Percentiles rank a stretch among this genome's conserved stretches.
These are phyloP conservation scores for Datura wrightii DNA, from an alignment of 257 asterid genomes.

Conservation along the genomic window DNA sequence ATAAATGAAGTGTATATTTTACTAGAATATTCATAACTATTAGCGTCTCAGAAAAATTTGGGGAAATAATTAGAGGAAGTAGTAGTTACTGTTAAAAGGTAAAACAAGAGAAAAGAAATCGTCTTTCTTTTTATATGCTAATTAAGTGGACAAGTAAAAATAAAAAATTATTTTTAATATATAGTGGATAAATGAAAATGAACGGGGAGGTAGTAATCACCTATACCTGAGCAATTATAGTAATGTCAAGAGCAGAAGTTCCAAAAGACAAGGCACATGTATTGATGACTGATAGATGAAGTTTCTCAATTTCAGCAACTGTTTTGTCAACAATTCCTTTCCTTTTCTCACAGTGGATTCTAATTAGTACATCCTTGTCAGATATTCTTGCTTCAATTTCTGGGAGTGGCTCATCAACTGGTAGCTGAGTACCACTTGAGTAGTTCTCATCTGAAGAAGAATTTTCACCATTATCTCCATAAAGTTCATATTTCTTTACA, in stretches of 20 bases:
- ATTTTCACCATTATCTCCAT: slow-evolving; percentile 33
- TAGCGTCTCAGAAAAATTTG: too few relatives aligned
- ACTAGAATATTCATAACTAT: too few relatives aligned
- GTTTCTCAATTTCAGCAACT: slow-evolving; percentile 64
- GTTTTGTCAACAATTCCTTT: slow-evolving; percentile 61
- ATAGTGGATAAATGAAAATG: too few relatives aligned
- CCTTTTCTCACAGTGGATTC: slow-evolving; percentile 69
- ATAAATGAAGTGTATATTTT: neutral
- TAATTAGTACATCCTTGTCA: slow-evolving; percentile 58
- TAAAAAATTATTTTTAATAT: too few relatives aligned
- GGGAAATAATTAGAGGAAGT: too few relatives aligned
- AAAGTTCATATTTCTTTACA: slow-evolving; percentile 53
- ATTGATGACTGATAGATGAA: slow-evolving; percentile 58
- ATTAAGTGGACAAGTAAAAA: too few relatives aligned
- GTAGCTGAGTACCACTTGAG: slow-evolving; percentile 5
- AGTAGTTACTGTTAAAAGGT: neutral
- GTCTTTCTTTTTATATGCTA: too few relatives aligned
- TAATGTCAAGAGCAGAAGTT: slow-evolving; percentile 63
- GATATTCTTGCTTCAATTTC: slow-evolving; percentile 66
- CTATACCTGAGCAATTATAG: slow-evolving; percentile 69
- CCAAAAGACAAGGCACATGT: slow-evolving; percentile 71
- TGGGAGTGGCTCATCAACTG: slow-evolving; percentile 52
- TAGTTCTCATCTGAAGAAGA: slow-evolving; percentile 46
- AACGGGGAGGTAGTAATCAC: neutral
- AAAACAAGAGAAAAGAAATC: neutral